Evolutionary conservation across 2,329 filamentous ascomycete genomes (phyloP), one percentile per base, ranked within the genome.

Genomic region (Paecilomyces sp.): DNA sequence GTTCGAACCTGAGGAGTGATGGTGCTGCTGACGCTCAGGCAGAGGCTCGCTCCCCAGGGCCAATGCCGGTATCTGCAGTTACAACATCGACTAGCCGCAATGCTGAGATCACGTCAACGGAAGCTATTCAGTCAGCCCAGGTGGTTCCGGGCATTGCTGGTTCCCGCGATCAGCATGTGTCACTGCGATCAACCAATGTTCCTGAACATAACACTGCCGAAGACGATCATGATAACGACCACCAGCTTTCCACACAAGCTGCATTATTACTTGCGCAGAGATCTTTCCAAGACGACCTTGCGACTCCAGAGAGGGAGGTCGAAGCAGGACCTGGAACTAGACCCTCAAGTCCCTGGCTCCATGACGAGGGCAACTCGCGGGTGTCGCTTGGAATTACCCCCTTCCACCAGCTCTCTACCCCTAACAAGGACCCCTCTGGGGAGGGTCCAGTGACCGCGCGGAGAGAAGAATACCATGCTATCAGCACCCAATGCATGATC

Each of bases 401-500:
- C 8, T 72, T 74, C 50, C 65, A 66, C 33, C 64, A 61, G 7
- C 41, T 74, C 13, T 64, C 59, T 50, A 53, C 59, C 13, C 63
- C 62, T 1, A 60, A 62, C 12, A 58, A 63, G 30, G 58, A 53
- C 36, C 41, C 47, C 3, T 41, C 31, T 47, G 22, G 58, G 8
- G 53, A 61, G 33, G 55, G 36, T 57, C 47, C 57, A 7, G 56
- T 41, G 33, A 25, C 60, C 33, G 54, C 54, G 24, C 58, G 61
- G 24, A 64, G 62, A 22, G 61, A 61, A 1, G 63, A 58, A 18
- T 56, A 62, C n/a, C 69, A 67, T 59, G 65, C 68, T 51, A 68
- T 74, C 61, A 75, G 72, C 59, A 77, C 76, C 1, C 75, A 78
- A 63, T 72, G 65, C 53, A 74, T 78, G 65, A 69, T 78, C 15